Evolutionary conservation across 2,329 filamentous ascomycete species (phyloP).

Genomic region (Pseudonectria foliicola): DNA sequence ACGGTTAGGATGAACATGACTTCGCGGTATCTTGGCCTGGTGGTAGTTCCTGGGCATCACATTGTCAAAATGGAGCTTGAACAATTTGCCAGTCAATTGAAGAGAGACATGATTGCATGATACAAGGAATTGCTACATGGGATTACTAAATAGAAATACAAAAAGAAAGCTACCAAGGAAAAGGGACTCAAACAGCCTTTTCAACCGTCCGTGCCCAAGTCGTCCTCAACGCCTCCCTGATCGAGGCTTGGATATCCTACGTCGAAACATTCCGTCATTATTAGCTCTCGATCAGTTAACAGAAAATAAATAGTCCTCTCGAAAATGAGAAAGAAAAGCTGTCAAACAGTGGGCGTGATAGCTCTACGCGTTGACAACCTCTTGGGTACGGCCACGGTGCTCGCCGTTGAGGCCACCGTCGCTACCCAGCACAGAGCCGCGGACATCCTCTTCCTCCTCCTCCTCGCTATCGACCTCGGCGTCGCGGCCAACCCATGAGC

Average conservation of each 20-base stretch:
- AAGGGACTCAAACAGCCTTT: slow-evolving; percentile 19
- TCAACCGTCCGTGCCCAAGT: slow-evolving; percentile 13
- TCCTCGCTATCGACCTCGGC: slow-evolving; percentile 59
- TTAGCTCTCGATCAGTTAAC: not conserved
- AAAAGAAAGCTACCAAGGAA: slow-evolving; percentile 17
- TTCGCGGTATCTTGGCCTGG: slow-evolving; percentile 78
- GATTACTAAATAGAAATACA: slow-evolving; percentile 24
- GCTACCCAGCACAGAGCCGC: slow-evolving; percentile 43
- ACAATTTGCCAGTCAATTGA: slow-evolving; percentile 56
- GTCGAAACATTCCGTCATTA: slow-evolving; percentile 11
- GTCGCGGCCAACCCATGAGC: slow-evolving; percentile 77
- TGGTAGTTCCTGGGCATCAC: slow-evolving; percentile 82
- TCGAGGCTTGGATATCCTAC: slow-evolving; percentile 15
- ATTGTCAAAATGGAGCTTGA: slow-evolving; percentile 86
- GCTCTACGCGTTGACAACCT: slow-evolving; percentile 39
- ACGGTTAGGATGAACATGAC: slow-evolving; percentile 63
- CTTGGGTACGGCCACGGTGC: slow-evolving; percentile 48
- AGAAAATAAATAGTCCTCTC: too few relatives aligned
- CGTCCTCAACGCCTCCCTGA: slow-evolving; percentile 22
- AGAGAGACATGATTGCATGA: slow-evolving; percentile 10
- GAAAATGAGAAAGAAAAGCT: too few relatives aligned
- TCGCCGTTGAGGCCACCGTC: slow-evolving; percentile 50
- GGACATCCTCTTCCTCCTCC: slow-evolving; percentile 50
- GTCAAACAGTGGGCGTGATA: not conserved
- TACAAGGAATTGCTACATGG: slow-evolving; percentile 9